A percentile compares a stretch with the other conserved stretches of the same genome.
Evolutionary conservation across 2,329 filamentous ascomycete species (phyloP).

Genomic region (Fusarium sororula): DNA sequence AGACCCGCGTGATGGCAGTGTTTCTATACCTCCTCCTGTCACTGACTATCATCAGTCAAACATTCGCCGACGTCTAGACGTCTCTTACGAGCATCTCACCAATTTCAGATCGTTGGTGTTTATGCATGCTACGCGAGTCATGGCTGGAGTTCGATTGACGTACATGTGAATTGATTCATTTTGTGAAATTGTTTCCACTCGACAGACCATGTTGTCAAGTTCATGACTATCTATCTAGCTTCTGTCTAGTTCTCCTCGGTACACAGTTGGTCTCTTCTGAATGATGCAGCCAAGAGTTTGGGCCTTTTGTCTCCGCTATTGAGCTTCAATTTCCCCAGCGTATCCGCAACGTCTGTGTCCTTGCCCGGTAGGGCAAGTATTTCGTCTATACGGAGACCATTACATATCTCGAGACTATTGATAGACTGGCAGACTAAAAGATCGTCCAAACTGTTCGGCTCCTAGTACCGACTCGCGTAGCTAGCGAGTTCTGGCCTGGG

Average conservation of each 20-base stretch:
- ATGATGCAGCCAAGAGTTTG: background rate
- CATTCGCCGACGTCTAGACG: background rate
- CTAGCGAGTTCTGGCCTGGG: background rate
- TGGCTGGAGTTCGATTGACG: background rate
- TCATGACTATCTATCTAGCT: background rate
- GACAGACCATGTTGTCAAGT: background rate
- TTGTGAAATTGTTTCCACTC: background rate
- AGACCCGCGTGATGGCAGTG: background rate
- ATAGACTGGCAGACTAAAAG: background rate
- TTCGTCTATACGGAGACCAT: background rate
- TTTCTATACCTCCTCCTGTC: background rate
- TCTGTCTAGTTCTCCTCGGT: background rate
- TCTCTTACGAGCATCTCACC: background rate
- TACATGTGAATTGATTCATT: background rate
- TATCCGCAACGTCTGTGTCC: background rate
- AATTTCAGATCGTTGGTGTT: background rate
- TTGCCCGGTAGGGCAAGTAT: background rate
- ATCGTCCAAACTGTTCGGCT: background rate
- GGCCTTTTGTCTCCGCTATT: background rate
- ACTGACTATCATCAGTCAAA: background rate
- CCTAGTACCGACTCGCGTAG: background rate
- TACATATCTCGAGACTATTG: background rate
- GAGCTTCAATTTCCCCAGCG: background rate
- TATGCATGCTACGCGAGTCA: background rate
- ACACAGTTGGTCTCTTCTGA: background rate